A percentile compares a stretch with the other conserved stretches of the same genome.
phyloP scores from a whole-genome alignment of 1,284 basidiomycete genomes.

The Dichomitus squalens region DNA sequence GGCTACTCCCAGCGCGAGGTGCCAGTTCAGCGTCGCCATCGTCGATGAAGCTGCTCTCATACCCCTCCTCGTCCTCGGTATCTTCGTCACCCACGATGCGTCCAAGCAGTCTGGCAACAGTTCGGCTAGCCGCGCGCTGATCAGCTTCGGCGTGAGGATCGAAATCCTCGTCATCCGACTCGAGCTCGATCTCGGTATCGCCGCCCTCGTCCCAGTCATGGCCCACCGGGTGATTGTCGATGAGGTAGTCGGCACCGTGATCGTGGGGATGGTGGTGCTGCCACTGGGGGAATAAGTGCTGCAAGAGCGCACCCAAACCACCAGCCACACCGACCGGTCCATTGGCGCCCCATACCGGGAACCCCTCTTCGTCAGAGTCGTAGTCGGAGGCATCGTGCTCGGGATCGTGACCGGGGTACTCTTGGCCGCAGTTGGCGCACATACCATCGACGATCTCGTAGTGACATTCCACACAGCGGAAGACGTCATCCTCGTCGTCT shows the following conservation, averaged over 20 bases:
- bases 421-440: conserved; percentile 60
- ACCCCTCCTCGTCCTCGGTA: conserved; percentile 36
- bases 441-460: conserved; percentile 72
- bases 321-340: conserved; percentile 16
- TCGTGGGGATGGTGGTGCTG: background rate
- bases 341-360: conserved; percentile 2
- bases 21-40: conserved; percentile 23
- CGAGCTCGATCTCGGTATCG: conserved; percentile 10
- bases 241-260: background rate
- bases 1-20: background rate
- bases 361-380: conserved; percentile 11
- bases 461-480: conserved; percentile 72
- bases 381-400: conserved; percentile 35
- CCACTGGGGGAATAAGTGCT: background rate
- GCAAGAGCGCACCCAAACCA: conserved; percentile 10
- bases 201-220: conserved; percentile 6
- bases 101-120: background rate
- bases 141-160: background rate
- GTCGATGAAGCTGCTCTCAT: conserved; percentile 56
- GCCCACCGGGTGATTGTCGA: background rate
- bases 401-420: conserved; percentile 49
- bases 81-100: conserved; percentile 28
- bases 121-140: background rate
- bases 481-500: conserved; percentile 71
- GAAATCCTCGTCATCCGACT: background rate